Percentiles rank a stretch among this genome's conserved stretches.
Conservation (phyloP, 2,329 filamentous ascomycete species). For the Colletotrichum truncatum region DNA sequence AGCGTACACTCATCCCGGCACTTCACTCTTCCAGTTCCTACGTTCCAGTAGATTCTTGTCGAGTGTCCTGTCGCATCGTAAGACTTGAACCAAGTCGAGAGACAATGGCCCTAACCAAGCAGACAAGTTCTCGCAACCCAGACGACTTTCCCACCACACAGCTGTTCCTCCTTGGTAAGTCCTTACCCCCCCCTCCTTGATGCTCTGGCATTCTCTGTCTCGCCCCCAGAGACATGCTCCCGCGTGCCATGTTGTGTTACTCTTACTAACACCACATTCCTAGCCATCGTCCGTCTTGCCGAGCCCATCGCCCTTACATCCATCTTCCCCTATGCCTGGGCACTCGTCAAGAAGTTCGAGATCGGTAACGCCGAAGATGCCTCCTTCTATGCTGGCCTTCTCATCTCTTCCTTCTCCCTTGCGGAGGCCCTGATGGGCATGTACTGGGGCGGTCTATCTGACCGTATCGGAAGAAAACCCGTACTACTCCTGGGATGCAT, state of each 20-base stretch:
- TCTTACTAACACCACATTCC: slow-evolving; percentile 30
- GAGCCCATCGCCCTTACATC: slow-evolving; percentile 94
- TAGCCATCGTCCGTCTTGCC: slow-evolving; percentile 90
- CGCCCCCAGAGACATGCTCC: neutral
- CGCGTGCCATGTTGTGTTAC: slow-evolving; percentile 7
- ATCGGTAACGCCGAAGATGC: slow-evolving; percentile 78
- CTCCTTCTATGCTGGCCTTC: slow-evolving; percentile 86
- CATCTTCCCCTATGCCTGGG: slow-evolving; percentile 92
- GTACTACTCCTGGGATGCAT: slow-evolving; percentile 83
- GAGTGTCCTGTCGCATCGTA: slow-evolving; percentile 53
- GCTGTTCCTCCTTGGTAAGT: slow-evolving; percentile 84
- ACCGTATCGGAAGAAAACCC: slow-evolving; percentile 85
- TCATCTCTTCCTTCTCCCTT: slow-evolving; percentile 87
- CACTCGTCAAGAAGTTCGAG: slow-evolving; percentile 79
- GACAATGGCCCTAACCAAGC: slow-evolving; percentile 62
- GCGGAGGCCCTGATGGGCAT: slow-evolving; percentile 86
- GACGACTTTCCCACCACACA: slow-evolving; percentile 84
- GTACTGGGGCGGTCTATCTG: slow-evolving; percentile 87
- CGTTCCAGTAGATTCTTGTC: slow-evolving; percentile 24
- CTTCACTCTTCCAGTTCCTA: slow-evolving; percentile 31
- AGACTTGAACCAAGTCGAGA: slow-evolving; percentile 49
- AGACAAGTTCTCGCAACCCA: slow-evolving; percentile 65
- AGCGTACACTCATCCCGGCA: slow-evolving; percentile 21
- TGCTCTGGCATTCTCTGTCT: neutral
- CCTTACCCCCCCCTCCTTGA: neutral